Evolutionary conservation across 106 monocot genomes (phyloP).

Genomic region (Dactylorhiza incarnata): DNA sequence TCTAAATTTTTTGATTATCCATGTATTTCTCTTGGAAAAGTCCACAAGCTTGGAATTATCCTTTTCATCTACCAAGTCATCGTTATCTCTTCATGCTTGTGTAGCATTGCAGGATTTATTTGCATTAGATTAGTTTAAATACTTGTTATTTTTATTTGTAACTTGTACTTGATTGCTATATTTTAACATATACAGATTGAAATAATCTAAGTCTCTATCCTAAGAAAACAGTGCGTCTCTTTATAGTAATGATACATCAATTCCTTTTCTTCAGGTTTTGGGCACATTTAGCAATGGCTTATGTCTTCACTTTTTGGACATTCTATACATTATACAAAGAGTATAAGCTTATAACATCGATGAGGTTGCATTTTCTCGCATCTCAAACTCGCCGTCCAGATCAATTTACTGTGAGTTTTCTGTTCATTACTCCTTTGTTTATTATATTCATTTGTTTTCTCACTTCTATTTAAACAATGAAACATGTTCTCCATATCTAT

Average conservation of each 20-base stretch:
- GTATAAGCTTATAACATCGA: constrained; percentile 40
- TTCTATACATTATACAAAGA: constrained; percentile 48
- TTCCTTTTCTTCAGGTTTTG: constrained; percentile 34
- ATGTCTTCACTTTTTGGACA: constrained; percentile 63
- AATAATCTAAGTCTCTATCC: not conserved
- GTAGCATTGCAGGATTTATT: not conserved
- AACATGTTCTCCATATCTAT: too few species aligned
- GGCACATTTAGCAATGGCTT: constrained; percentile 53
- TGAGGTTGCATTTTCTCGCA: constrained; percentile 69
- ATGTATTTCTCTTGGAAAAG: too few species aligned
- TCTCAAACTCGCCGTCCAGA: constrained; percentile 56
- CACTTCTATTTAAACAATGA: not conserved
- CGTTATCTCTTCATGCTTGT: not conserved
- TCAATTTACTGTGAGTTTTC: constrained; percentile 52
- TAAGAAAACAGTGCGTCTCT: not conserved
- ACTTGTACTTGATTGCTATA: not conserved
- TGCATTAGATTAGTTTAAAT: not conserved
- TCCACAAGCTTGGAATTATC: too few species aligned
- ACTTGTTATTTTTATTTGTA: not conserved
- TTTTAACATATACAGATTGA: not conserved
- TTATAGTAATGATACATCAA: not conserved
- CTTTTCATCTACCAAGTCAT: too few species aligned
- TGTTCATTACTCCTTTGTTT: not conserved
- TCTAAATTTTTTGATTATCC: too few species aligned
- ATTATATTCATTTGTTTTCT: not conserved